Evolutionary conservation across 2,329 filamentous ascomycete genomes (phyloP).

Genomic region (Colletotrichum australisinense): DNA sequence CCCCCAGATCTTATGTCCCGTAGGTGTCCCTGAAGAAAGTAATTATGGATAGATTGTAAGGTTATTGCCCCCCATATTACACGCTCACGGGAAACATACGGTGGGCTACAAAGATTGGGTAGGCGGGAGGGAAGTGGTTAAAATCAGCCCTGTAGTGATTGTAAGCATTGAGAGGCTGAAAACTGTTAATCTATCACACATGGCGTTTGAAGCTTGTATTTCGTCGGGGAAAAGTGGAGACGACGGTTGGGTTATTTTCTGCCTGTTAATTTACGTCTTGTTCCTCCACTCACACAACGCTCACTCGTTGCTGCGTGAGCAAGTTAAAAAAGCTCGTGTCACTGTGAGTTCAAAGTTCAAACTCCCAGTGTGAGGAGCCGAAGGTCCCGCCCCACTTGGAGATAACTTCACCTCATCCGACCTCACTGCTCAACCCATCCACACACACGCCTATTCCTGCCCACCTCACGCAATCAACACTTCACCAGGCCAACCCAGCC

Average conservation of each 20-base stretch:
- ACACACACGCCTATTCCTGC: background rate
- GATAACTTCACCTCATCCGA: slow-evolving; percentile 26
- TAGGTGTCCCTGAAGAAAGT: background rate
- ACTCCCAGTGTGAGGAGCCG: background rate
- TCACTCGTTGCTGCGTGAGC: background rate
- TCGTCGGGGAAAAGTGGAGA: slow-evolving; percentile 30
- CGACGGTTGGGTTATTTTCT: background rate
- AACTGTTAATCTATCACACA: slow-evolving; percentile 17
- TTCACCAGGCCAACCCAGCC: background rate
- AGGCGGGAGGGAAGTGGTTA: background rate
- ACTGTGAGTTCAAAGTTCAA: slow-evolving; percentile 3
- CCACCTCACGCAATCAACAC: background rate
- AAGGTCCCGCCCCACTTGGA: slow-evolving; percentile 13
- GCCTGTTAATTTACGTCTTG: background rate
- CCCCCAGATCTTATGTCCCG: background rate
- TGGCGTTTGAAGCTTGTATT: slow-evolving; percentile 25
- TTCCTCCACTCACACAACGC: background rate
- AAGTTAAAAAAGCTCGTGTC: background rate
- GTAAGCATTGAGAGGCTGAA: background rate
- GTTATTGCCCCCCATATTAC: slow-evolving; percentile 26
- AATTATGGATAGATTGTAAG: slow-evolving; percentile 24
- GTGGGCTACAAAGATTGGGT: background rate
- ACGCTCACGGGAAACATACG: slow-evolving; percentile 7
- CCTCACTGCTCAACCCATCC: background rate
- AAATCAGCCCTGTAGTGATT: slow-evolving; percentile 26